Base-by-base conservation (phyloP, 495 filamentous ascomycete species). In the Penicillium mononematosum region DNA sequence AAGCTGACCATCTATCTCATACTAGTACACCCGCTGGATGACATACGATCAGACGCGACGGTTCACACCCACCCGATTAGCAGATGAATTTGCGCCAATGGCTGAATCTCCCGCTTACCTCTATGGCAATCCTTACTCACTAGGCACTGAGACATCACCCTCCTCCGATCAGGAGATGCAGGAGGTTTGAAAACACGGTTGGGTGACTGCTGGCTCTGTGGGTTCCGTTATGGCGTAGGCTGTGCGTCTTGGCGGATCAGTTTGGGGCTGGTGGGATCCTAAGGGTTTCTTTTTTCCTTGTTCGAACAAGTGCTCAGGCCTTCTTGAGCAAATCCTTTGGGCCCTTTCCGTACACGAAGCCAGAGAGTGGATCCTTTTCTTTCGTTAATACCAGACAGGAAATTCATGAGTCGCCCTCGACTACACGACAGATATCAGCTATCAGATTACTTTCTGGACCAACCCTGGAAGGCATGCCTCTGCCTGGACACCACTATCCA, bases 21-120 rank as follows among this genome's bases (percentile, higher is more conserved):
- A 39, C 2, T 34, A 79, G 76, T 72, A 76, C 53, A 56, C 70
- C 25, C 72, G 74, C 10, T 79, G 76, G 76, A 68, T 77, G 12
- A 68, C 55, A 25, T 77, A 77, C 51, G 64, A 70, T 46, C 41
- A 52, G 16, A 45, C 50, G 9, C 62, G 47, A 5, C 62, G 36
- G 17, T 78, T 78, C 48, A 59, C 64, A 5, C 56, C 61, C 4
- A 78, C 75, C 9, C 47, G 50, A 12, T 67, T 70, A 20, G 70
- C 73, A 36, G 39, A 50, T 17, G 61, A 61, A 14, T 64, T 69
- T 34, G 66, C 71, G 14, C 38, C 55, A 11, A 48, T 66, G 10
- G 67, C 70, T 10, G 58, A 63, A 50, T 22, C 45, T 10, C 56
- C 64, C 20, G 63, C 53, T 9, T 41, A 46, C 8, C 60, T 68